Conservation (phyloP, 345 rosid species). For the Cardamine occulta region DNA sequence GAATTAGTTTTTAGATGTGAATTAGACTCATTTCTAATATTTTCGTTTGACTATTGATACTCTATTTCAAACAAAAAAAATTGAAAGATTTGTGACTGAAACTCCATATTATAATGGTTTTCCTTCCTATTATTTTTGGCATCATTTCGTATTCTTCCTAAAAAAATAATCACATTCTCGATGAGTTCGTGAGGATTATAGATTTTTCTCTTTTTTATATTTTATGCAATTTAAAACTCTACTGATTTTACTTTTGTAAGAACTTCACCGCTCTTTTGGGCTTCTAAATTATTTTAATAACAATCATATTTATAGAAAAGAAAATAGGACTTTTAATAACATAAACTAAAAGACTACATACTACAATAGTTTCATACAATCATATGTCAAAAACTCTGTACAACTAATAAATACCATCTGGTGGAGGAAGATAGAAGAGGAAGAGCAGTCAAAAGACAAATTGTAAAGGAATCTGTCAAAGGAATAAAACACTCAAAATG, state of each 20-base stretch:
- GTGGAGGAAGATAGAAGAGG: conserved; percentile 2
- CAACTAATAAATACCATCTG: neutral
- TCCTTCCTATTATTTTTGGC: no score
- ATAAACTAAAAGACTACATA: neutral
- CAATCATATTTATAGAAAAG: neutral
- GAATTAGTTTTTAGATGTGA: no score
- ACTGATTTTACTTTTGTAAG: neutral
- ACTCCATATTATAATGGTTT: neutral
- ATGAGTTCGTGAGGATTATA: neutral
- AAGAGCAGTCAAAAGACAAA: conserved; percentile 19
- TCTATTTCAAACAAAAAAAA: neutral
- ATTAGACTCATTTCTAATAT: no score
- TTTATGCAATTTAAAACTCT: neutral
- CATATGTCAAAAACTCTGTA: neutral
- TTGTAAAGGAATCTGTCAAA: conserved; percentile 19
- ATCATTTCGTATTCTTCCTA: no score
- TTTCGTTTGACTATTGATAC: neutral
- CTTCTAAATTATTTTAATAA: neutral
- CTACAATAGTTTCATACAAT: neutral
- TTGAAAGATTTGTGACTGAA: no score
- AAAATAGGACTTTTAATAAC: neutral
- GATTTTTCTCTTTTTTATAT: no score
- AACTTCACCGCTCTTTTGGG: neutral
- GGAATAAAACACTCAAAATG: conserved; percentile 23
- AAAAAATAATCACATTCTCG: no score